Base-by-base conservation (phyloP, 2,329 filamentous ascomycete genomes). In the Pezicula carpinea region DNA sequence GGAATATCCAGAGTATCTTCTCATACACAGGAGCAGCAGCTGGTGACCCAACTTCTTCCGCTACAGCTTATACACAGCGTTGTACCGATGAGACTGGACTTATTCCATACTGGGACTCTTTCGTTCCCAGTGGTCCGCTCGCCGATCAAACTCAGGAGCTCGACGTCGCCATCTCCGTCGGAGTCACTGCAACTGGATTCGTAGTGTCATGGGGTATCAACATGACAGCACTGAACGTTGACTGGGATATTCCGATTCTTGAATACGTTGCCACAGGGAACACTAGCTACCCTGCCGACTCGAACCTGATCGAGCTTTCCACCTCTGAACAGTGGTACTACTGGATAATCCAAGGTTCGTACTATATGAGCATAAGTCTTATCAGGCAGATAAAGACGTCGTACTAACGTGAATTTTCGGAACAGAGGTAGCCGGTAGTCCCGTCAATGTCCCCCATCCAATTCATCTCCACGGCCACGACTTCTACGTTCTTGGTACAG, bases 401-500 rank as follows among this genome's bases (percentile, higher is more conserved):
- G 13, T 29, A 11, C 26, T 29, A 11, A 29, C 26, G 10, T 3
- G 8, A 29, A 29, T 29, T 10, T 10, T 29, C 26, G 10, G 13
- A 29, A 29, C 26, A 29, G 85, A 2, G 69, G 80, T 55, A 73
- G 22, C 41, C 11, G 29, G 18, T 8, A 22, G 13, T 15, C 38
- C 38, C 4, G 14, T 49, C 4, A 22, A 23, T 14, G 22, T 64
- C 39, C 55, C 67, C 21, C 71, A 74, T 52, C 70, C 71, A 1
- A 69, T 71, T 55, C 72, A 74, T 55, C 58, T 74, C 14, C 72
- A 74, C 55, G 71, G 72, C 4, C 71, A 74, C 53, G 65, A 73
- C 45, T 73, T 73, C 58, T 66, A 65, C 48, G 58, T 73, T 8
- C 49, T 74, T 11, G 77, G 75, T 14, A 32, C 39, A 11, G 76